phyloP scores from a whole-genome alignment of 306 rosid species.

The Pyrus communis region DNA sequence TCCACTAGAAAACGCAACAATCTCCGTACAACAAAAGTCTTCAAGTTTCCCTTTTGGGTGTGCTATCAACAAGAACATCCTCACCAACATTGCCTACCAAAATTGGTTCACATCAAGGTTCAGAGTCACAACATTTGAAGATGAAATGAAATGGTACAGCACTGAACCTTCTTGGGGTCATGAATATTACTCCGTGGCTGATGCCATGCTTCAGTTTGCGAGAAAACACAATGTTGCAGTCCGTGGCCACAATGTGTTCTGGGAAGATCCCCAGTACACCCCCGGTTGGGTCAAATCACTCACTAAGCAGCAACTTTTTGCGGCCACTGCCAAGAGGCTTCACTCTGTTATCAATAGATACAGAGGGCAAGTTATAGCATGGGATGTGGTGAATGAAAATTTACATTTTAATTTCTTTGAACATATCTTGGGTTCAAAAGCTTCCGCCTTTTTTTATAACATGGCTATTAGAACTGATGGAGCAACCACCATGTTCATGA shows the following conservation, averaged over 20 bases:
- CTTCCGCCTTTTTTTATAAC: conserved; percentile 32
- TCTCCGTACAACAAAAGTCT: conserved; percentile 19
- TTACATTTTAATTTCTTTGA: conserved; percentile 51
- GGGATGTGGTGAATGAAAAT: conserved; percentile 86
- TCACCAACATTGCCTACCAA: conserved; percentile 39
- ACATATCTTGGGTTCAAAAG: conserved; percentile 23
- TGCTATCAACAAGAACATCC: conserved; percentile 45
- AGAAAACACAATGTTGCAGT: conserved; percentile 34
- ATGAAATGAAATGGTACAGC: conserved; percentile 88
- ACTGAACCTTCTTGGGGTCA: conserved; percentile 18
- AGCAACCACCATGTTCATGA: conserved; percentile 40
- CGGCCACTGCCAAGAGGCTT: conserved; percentile 33
- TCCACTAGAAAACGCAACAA: conserved; percentile 40
- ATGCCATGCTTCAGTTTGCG: conserved; percentile 48
- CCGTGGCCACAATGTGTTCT: conserved; percentile 66
- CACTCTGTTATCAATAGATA: conserved; percentile 44
- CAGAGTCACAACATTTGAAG: conserved; percentile 46
- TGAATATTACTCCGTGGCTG: conserved; percentile 34
- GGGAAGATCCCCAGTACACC: conserved; percentile 48
- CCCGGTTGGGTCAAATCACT: conserved; percentile 56
- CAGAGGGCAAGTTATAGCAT: conserved; percentile 45
- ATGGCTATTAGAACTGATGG: conserved; percentile 34
- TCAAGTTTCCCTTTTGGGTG: conserved; percentile 55
- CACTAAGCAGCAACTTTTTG: conserved; percentile 7
- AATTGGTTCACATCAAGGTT: conserved; percentile 62